phyloP scores from a whole-genome alignment of 768 basidiomycete genomes.

The Psilocybe sp. region DNA sequence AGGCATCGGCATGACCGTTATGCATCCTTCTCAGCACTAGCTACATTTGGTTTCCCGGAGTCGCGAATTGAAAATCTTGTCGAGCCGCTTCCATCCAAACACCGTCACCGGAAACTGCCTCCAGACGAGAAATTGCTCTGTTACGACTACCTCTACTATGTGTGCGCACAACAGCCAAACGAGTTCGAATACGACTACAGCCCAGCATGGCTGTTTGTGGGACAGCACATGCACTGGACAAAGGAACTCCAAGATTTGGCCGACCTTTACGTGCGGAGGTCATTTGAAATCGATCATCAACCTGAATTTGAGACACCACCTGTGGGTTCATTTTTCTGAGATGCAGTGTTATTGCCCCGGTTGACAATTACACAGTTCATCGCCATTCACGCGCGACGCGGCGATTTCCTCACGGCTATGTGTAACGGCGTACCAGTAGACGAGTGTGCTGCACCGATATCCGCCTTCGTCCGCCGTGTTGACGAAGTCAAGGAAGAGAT shows the following conservation, averaged over 20 bases:
- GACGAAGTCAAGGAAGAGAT: conserved; percentile 53
- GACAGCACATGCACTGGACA: conserved; percentile 50
- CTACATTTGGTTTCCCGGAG: conserved; percentile 45
- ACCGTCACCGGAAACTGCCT: conserved; percentile 39
- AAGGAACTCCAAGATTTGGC: conserved; percentile 38
- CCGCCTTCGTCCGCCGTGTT: conserved; percentile 52
- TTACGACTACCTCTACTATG: conserved; percentile 53
- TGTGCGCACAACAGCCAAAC: conserved; percentile 47
- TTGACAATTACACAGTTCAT: conserved; percentile 40
- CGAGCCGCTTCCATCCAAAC: conserved; percentile 37
- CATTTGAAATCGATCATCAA: conserved; percentile 30
- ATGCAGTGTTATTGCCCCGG: not conserved
- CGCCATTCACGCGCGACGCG: conserved; percentile 52
- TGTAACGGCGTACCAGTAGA: conserved; percentile 39
- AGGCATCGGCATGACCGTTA: conserved; percentile 42
- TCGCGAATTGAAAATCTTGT: conserved; percentile 33
- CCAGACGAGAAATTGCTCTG: conserved; percentile 52
- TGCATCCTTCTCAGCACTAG: conserved; percentile 43
- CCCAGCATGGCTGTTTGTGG: conserved; percentile 58
- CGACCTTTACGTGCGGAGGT: conserved; percentile 40
- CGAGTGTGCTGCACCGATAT: conserved; percentile 54
- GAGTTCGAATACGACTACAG: conserved; percentile 57
- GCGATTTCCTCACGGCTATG: conserved; percentile 43
- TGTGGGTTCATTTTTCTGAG: conserved; percentile 27
- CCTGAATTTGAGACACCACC: conserved; percentile 41